Base-by-base conservation (phyloP, 768 basidiomycete genomes). In the Ramaria rubella region DNA sequence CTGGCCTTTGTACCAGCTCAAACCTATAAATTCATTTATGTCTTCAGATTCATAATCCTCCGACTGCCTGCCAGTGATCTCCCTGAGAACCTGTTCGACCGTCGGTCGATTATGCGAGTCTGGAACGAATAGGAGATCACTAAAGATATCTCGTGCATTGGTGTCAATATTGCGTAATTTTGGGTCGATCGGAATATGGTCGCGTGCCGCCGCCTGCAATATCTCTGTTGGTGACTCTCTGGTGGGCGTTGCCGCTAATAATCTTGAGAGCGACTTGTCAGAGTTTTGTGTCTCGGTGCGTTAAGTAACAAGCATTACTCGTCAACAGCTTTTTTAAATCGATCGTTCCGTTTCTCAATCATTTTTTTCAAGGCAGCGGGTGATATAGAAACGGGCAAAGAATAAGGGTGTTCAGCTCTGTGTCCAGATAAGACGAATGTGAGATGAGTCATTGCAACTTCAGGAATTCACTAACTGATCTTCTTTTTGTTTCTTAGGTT, bases 101-200 rank as follows among this genome's bases (percentile, higher is more conserved):
- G 83, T 71, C 26, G 78, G 80, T 17, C 91, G 77, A 26, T 79
- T 69, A 24, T 75, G 70, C 2, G 78, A 65, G n/a, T 68, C 68
- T 14, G 78, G 78, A 52, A 76, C 61, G 8, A 51, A 57, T 49
- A 58, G 17, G 8, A 48, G 8, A 30, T 17, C 17, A 26, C 46
- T 48, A 17, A 21, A 19, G 4, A 2, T 21, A 42, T 42, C 40
- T 42, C 2, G 46, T 19, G 52, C n/a, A 44, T 42, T 40, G 21
- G 23, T 26, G 6, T 17, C 19, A 23, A 54, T 42, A 9, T 40
- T 54, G 27, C 57, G 40, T 30, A 44, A 21, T 63, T 64, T 5
- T 23, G 85, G 84, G 61, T 87, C 76, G 26, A 87, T 72, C 2
- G 92, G 92, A 9, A 94, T 75, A 60, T 87, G 83, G 26, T 82